Percentiles rank a stretch among this genome's conserved stretches.
phyloP scores from a whole-genome alignment of 2,329 filamentous ascomycete species.

The Aspergillus fumigatiaffinis region DNA sequence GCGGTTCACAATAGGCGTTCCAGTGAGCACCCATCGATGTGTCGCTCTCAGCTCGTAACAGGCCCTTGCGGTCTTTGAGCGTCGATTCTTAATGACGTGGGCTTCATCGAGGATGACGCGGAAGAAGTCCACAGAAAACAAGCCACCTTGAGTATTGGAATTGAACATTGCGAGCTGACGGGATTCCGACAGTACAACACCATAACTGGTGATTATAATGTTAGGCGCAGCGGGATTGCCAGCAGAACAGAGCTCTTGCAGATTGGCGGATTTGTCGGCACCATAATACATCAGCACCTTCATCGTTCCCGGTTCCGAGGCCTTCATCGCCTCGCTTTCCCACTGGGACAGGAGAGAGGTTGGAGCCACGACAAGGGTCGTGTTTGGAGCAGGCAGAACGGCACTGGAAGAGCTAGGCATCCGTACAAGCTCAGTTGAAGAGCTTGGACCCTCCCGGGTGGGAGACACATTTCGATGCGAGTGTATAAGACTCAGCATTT shows the following conservation, averaged over 20 bases:
- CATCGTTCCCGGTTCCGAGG: slow-evolving; percentile 77
- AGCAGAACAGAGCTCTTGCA: slow-evolving; percentile 73
- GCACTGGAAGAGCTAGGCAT: slow-evolving; percentile 55
- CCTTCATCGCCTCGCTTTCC: slow-evolving; percentile 91
- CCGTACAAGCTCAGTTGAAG: slow-evolving; percentile 60
- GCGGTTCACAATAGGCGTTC: slow-evolving; percentile 94
- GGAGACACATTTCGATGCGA: slow-evolving; percentile 63
- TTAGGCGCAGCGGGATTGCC: slow-evolving; percentile 78
- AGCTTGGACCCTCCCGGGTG: slow-evolving; percentile 31
- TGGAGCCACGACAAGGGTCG: slow-evolving; percentile 90
- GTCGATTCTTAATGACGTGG: slow-evolving; percentile 84
- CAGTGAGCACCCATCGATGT: slow-evolving; percentile 90
- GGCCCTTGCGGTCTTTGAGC: slow-evolving; percentile 89
- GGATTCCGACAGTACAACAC: slow-evolving; percentile 85
- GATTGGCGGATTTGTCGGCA: slow-evolving; percentile 71
- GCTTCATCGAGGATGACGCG: slow-evolving; percentile 93
- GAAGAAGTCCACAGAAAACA: slow-evolving; percentile 94
- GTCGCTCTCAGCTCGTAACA: slow-evolving; percentile 84
- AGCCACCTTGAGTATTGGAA: slow-evolving; percentile 57
- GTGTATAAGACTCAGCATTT: slow-evolving; percentile 94
- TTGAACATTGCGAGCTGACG: slow-evolving; percentile 61
- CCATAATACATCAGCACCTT: slow-evolving; percentile 91
- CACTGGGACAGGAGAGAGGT: slow-evolving; percentile 97
- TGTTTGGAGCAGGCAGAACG: slow-evolving; percentile 71
- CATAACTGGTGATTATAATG: slow-evolving; percentile 92